Evolutionary conservation across 2,329 filamentous ascomycete genomes (phyloP).

Genomic region (Phyllosticta paracitricarpa): DNA sequence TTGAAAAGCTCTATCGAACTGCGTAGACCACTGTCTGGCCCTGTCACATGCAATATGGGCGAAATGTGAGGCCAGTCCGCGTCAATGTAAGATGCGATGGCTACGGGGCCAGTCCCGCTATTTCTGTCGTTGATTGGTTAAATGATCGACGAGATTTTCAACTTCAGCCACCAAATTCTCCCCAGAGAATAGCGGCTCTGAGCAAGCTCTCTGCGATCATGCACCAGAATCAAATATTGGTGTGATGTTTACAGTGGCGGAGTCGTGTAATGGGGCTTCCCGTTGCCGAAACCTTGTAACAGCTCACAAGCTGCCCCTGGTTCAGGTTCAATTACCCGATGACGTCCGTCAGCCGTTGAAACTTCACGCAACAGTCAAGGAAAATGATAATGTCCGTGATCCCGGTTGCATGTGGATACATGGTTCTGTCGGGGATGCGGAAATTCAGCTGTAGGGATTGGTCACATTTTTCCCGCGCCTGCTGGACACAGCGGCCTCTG

Average conservation of each 20-base stretch:
- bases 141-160: background rate
- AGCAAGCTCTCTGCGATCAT: background rate
- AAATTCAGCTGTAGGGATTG: background rate
- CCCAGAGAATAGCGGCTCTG: background rate
- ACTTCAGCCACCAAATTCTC: background rate
- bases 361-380: background rate
- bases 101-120: background rate
- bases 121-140: background rate
- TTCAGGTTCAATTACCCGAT: background rate
- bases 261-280: background rate
- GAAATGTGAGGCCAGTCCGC: background rate
- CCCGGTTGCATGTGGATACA: background rate
- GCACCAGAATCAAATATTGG: background rate
- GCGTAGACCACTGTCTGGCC: background rate
- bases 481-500: background rate
- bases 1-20: slow-evolving; percentile 16
- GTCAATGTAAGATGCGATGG: background rate
- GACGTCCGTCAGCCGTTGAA: background rate
- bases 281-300: background rate
- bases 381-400: background rate
- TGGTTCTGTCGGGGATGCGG: background rate
- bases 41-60: background rate
- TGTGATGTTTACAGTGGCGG: background rate
- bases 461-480: background rate
- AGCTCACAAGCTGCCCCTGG: background rate